Evolutionary conservation across 169 alveolate species (phyloP).

Genomic region (Eimeria brunetti): DNA sequence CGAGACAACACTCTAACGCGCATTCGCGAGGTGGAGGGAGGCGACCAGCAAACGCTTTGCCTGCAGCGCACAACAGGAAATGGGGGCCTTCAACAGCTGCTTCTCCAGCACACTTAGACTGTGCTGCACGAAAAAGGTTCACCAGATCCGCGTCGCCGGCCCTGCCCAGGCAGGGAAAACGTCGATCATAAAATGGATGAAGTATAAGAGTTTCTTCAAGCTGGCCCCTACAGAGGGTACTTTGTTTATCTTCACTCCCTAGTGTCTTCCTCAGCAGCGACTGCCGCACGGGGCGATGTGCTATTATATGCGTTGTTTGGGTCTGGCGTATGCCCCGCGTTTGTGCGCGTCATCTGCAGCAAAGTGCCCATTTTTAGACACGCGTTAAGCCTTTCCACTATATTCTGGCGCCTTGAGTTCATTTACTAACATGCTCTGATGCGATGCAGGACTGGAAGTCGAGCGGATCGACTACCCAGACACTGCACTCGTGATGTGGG

Average conservation of each 20-base stretch:
- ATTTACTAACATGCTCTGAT: neutral
- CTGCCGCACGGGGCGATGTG: neutral
- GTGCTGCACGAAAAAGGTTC: conserved; percentile 74
- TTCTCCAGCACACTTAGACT: conserved; percentile 47
- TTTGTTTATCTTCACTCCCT: neutral
- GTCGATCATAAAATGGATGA: conserved; percentile 80
- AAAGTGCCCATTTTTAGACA: neutral
- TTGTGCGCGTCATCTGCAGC: neutral
- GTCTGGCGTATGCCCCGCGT: neutral
- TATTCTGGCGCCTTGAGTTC: neutral
- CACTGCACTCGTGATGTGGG: conserved; percentile 80
- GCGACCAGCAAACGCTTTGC: neutral
- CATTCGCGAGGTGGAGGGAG: conserved; percentile 12
- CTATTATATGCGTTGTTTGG: neutral
- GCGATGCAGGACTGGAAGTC: conserved; percentile 70
- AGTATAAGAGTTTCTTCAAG: conserved; percentile 77
- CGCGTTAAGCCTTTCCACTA: neutral
- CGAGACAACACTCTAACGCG: neutral
- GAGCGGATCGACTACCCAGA: conserved; percentile 79
- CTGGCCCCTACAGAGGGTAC: conserved; percentile 80
- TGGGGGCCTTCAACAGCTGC: conserved; percentile 65
- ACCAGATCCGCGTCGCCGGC: conserved; percentile 81
- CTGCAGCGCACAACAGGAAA: neutral
- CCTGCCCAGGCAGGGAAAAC: conserved; percentile 83
- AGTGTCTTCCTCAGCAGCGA: neutral